These are phyloP conservation scores for Zelopaecilomyces penicillatus DNA, from an alignment of 2,329 filamentous ascomycete genomes.

Conservation along the genomic window DNA sequence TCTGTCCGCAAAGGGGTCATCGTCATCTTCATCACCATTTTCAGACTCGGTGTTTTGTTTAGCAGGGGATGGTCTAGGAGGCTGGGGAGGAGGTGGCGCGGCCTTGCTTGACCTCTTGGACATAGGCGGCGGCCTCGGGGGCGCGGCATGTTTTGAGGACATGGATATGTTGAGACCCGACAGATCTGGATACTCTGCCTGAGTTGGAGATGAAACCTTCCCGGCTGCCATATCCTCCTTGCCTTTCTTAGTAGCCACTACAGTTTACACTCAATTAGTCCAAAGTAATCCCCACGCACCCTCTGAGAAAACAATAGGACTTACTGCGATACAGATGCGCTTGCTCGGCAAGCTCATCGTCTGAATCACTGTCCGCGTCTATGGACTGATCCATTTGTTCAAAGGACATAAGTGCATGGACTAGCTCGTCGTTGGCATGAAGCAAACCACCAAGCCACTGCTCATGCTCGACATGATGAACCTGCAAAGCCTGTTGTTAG, in stretches of 20 bases:
- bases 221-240: constrained; percentile 34
- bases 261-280: constrained; percentile 10
- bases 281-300: too few species aligned
- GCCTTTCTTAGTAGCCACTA: constrained; percentile 46
- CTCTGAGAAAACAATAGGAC: constrained; percentile 15
- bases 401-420: constrained; percentile 85
- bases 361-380: constrained; percentile 64
- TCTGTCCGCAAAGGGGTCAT: constrained; percentile 78
- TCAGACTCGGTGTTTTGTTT: constrained; percentile 24
- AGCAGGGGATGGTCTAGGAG: constrained; percentile 28
- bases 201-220: constrained; percentile 32
- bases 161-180: constrained; percentile 35
- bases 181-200: constrained; percentile 33
- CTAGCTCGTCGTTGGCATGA: constrained; percentile 92
- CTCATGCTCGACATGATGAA: constrained; percentile 83
- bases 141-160: constrained; percentile 34
- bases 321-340: constrained; percentile 56
- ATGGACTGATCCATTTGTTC: constrained; percentile 87
- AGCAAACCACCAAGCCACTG: constrained; percentile 87
- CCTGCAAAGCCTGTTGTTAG: constrained; percentile 35
- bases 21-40: constrained; percentile 65
- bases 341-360: constrained; percentile 59
- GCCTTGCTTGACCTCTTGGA: constrained; percentile 41
- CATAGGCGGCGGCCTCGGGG: constrained; percentile 29
- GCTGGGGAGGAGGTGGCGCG: constrained; percentile 18